Evolutionary conservation across 2,329 filamentous ascomycete genomes (phyloP), one percentile per base, ranked within the genome.

Genomic region (Alternaria burnsii): DNA sequence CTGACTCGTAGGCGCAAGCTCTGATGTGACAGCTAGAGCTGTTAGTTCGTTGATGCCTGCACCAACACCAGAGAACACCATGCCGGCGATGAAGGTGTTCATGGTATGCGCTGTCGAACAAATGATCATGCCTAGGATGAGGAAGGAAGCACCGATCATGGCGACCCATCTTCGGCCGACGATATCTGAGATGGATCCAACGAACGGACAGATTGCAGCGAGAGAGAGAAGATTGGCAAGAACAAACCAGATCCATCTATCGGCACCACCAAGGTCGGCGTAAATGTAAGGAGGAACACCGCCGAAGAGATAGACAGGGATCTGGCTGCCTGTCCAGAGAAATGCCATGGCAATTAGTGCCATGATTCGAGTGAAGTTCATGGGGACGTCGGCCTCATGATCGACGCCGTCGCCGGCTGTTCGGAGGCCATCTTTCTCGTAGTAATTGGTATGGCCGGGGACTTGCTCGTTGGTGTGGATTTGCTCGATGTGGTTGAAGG

Each of bases 31-130:
- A 40, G 89, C 88, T 20, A 91, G 78, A 8, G 89, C 88, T 5
- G 88, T 91, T 41, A 91, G 78, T 73, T 91, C 88, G 67, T 88
- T 88, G 68, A 91, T 85, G 12, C 89, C 89, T 9, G 88, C 88
- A 36, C 88, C 89, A 7, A 87, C 80, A 3, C 89, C 89, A 16
- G 87, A 82, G 65, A 91, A 81, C 3, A 83, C 81, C 71, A 73
- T 71, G 28, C 71, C 71, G 22, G 61, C 51, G 28, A 73, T 72
- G 47, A 72, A 71, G 22, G 65, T 65, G 38, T 72, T 72, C 69
- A 73, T 73, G 3, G 62, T 60, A 14, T 72, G 65, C 3, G 71
- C 70, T 3, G 71, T 73, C 1, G 71, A 71, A 42, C 61, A 69
- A 10, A 73, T 57, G 18, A 72, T 71, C 68, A 71, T 70, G 22